These are phyloP conservation scores for Escovopsis sp. DNA, from an alignment of 2,329 filamentous ascomycete genomes.

Conservation along the genomic window DNA sequence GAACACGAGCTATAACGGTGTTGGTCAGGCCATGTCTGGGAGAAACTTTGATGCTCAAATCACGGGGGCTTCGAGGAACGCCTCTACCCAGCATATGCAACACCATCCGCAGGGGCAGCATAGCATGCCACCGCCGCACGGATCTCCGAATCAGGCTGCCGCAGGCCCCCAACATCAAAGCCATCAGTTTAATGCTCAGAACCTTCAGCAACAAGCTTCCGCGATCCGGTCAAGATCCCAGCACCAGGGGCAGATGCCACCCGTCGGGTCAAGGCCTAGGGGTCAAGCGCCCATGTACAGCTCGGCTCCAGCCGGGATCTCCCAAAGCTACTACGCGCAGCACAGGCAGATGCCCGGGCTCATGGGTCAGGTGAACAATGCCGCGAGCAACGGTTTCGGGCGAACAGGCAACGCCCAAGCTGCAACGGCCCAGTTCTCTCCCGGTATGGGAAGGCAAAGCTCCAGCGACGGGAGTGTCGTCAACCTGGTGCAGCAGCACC, in stretches of 20 bases:
- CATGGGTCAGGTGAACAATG: constrained; percentile 4
- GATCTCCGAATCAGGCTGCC: constrained; percentile 1
- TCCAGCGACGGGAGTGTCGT: constrained; percentile 3
- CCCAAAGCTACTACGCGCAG: constrained; percentile 6
- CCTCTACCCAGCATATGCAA: constrained; percentile 5
- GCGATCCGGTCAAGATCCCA: constrained; percentile 5
- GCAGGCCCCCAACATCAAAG: constrained; percentile 2
- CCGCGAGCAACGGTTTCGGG: constrained; percentile 5
- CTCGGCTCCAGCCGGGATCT: constrained; percentile 1
- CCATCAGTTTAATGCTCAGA: constrained; percentile 2
- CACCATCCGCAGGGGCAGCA: constrained; percentile 4
- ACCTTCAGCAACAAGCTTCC: constrained; percentile 1
- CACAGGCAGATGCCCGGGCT: constrained; percentile 9
- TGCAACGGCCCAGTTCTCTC: constrained; percentile 8
- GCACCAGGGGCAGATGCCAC: constrained; percentile 6
- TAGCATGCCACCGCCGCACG: background rate
- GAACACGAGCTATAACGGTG: constrained; percentile 4
- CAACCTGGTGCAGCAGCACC: background rate
- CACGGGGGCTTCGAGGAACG: constrained; percentile 4
- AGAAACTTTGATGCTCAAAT: constrained; percentile 8
- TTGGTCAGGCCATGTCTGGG: constrained; percentile 5
- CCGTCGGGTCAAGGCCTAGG: constrained; percentile 1
- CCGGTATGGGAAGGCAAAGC: constrained; percentile 7
- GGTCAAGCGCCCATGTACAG: constrained; percentile 5
- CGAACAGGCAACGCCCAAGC: constrained; percentile 3